Evolutionary conservation across 2,329 filamentous ascomycete species (phyloP), one percentile per base, ranked within the genome.

Genomic region (Colletotrichum sojae): DNA sequence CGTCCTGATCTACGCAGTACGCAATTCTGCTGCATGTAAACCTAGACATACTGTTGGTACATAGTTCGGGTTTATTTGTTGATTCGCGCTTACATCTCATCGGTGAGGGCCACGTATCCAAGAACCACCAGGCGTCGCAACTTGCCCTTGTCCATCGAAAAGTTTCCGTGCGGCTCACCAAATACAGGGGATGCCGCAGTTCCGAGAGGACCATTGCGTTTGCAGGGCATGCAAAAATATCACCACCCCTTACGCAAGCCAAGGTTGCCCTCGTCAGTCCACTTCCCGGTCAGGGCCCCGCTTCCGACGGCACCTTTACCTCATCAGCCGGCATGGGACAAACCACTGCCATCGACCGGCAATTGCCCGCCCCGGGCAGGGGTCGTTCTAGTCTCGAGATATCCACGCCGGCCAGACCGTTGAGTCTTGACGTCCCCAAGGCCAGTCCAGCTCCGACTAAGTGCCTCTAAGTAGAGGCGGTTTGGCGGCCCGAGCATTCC

Each of bases 221-320:
- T 49, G 31, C 54, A 59, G 55, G 62, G 66, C 27, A 18, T 56
- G 45, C 36, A 61, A 69, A 52, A 61, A 52, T 40, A 67, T 48
- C 62, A 67, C 55, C 66, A 60, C 55, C 31, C 55, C 67, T 69
- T 60, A 69, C 67, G 67, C 67, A 69, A 61, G 67, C 67, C 67
- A 67, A 69, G 67, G 55, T 56, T 51, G 43, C 12, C 55, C 56
- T 69, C 62, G 56, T 61, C 67, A 61, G 62, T 53, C 55, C 62
- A 69, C 62, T 22, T 60, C 40, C 39, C 63, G 36, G 56, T 39
- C 45, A 25, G 6, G 15, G 40, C 49, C 49, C 66, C 66, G 31
- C 66, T 65, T 69, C 13, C 55, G 18, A 54, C 46, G 15, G 48
- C 20, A 39, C 31, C 46, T 51, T 68, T 68, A 58, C 53, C 46